Conservation (phyloP, 768 basidiomycete genomes). For the Suillus occidentalis region DNA sequence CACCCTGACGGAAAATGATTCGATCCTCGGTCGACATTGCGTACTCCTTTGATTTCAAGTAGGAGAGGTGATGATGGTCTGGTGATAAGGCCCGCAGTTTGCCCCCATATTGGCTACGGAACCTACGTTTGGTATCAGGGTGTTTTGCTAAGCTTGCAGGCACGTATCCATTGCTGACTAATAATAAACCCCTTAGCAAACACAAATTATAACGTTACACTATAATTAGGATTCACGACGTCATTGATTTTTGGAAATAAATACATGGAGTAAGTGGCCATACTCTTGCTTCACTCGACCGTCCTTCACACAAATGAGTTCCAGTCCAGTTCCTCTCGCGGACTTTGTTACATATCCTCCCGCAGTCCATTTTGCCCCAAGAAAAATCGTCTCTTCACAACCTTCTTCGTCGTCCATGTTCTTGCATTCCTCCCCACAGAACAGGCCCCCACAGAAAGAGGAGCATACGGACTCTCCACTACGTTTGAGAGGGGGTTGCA, state of each 20-base stretch:
- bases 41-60: constrained; percentile 1
- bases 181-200: neutral
- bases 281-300: neutral
- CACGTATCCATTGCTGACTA: neutral
- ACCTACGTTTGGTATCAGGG: neutral
- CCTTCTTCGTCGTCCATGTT: constrained; percentile 17
- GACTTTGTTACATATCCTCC: constrained; percentile 11
- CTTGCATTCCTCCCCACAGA: neutral
- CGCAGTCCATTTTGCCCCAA: neutral
- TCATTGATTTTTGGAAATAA: neutral
- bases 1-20: constrained; percentile 12
- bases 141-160: neutral
- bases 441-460: neutral
- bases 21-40: constrained; percentile 21
- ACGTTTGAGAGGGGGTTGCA: constrained; percentile 31
- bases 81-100: neutral
- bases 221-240: neutral
- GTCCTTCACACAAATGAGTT: neutral
- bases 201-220: neutral
- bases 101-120: neutral
- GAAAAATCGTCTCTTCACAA: constrained; percentile 20
- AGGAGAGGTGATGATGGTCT: neutral
- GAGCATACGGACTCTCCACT: constrained; percentile 15
- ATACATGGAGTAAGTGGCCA: neutral
- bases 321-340: neutral